These are phyloP conservation scores for Gossypium stocksii DNA, from an alignment of 345 rosid species.

Conservation along the genomic window DNA sequence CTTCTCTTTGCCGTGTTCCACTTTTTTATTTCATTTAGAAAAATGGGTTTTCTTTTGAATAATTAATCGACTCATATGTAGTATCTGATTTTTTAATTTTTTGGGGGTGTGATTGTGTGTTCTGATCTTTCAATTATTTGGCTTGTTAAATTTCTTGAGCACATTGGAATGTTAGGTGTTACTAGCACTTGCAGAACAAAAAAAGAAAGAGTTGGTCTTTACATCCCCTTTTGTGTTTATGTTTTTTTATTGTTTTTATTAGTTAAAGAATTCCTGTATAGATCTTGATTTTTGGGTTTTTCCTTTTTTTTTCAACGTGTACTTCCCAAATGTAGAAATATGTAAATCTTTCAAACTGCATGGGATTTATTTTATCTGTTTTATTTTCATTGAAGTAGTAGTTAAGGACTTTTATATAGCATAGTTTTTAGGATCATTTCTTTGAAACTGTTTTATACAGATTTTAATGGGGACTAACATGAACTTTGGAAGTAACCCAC, in stretches of 20 bases:
- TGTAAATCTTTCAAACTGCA: neutral
- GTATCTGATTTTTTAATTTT: neutral
- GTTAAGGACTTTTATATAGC: neutral
- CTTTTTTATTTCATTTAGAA: neutral
- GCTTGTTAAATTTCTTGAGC: neutral
- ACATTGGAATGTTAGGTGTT: neutral
- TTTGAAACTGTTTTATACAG: constrained; percentile 26
- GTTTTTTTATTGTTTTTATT: neutral
- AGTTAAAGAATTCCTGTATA: neutral
- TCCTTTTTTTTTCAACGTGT: neutral
- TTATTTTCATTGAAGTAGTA: neutral
- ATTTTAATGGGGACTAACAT: constrained; percentile 56
- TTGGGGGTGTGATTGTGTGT: neutral
- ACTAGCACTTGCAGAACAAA: neutral
- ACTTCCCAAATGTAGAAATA: neutral
- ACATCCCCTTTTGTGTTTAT: neutral
- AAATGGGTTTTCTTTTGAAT: neutral
- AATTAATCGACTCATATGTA: neutral
- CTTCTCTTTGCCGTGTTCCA: neutral
- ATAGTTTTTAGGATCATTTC: neutral
- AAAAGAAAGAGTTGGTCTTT: neutral
- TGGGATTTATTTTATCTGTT: neutral
- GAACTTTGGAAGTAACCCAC: constrained; percentile 45
- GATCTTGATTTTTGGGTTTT: neutral
- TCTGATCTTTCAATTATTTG: neutral